Conservation (phyloP, 78 protist genomes). For the Dictyostelium firmibasis region DNA sequence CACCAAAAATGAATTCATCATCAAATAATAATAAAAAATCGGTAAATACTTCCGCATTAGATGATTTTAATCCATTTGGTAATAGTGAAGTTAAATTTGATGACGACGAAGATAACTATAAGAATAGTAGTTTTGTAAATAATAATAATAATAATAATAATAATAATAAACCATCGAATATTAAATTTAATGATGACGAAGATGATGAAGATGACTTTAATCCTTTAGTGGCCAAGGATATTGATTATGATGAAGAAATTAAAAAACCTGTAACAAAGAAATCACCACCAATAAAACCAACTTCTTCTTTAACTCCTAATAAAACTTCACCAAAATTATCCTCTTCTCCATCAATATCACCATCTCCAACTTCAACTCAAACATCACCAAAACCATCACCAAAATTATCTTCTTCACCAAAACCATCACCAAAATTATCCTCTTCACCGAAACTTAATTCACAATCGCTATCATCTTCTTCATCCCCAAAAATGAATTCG, state of each 20-base stretch:
- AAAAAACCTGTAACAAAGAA: not conserved
- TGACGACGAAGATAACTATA: not conserved
- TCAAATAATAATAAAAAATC: not conserved
- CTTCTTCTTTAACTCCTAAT: not conserved
- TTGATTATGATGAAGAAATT: not conserved
- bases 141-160: not conserved
- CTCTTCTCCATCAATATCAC: not conserved
- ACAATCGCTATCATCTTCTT: not conserved
- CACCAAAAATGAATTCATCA: not conserved
- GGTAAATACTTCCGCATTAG: not conserved
- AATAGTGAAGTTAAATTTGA: not conserved
- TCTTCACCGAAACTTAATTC: not conserved
- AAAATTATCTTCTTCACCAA: not conserved
- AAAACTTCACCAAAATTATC: not conserved
- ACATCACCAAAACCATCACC: not conserved
- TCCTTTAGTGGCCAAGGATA: not conserved
- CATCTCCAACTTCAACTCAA: not conserved
- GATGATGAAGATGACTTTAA: not conserved
- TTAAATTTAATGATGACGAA: constrained; percentile 10
- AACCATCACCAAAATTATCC: not conserved
- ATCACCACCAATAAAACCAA: not conserved
- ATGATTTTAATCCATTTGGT: constrained; percentile 19
- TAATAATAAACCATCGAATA: not conserved
- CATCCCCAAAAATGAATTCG: not conserved
- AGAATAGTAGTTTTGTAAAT: not conserved